Conservation (phyloP, 2,329 filamentous ascomycete genomes). For the Pseudopithomyces chartarum region DNA sequence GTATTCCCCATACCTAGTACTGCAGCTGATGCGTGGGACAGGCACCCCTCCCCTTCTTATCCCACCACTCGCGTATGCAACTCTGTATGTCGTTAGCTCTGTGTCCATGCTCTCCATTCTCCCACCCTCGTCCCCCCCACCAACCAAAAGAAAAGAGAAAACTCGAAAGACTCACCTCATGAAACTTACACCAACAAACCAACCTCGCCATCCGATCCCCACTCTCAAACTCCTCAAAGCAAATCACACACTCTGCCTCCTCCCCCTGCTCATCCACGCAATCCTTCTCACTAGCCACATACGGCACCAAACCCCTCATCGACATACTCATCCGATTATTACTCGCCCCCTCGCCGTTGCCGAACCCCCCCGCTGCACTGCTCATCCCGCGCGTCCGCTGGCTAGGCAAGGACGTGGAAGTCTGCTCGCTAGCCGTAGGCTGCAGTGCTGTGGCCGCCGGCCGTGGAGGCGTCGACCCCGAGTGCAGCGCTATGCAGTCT, state of each 20-base stretch:
- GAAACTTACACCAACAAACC: conserved; percentile 69
- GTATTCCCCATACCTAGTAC: conserved; percentile 21
- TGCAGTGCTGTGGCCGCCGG: conserved; percentile 19
- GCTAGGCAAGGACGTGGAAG: conserved; percentile 32
- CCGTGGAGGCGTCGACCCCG: conserved; percentile 25
- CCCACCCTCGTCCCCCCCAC: no score
- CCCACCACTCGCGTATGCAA: conserved; percentile 67
- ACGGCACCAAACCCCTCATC: conserved; percentile 53
- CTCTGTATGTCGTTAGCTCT: conserved; percentile 23
- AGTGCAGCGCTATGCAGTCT: conserved; percentile 45
- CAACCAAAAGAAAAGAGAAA: no score
- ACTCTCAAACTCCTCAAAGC: conserved; percentile 67
- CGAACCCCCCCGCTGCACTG: conserved; percentile 14
- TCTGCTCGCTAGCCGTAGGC: conserved; percentile 16
- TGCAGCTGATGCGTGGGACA: conserved; percentile 65
- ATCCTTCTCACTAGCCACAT: conserved; percentile 67
- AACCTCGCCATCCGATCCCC: conserved; percentile 64
- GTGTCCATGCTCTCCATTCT: neutral
- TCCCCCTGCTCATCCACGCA: conserved; percentile 60
- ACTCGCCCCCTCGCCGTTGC: conserved; percentile 31
- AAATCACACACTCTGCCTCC: conserved; percentile 65
- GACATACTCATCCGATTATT: conserved; percentile 29
- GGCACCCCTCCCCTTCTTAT: conserved; percentile 57
- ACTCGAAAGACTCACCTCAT: conserved; percentile 48
- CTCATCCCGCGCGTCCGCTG: conserved; percentile 42